Conservation (phyloP, 164 flowering plant genomes). For the Annona squamosa region DNA sequence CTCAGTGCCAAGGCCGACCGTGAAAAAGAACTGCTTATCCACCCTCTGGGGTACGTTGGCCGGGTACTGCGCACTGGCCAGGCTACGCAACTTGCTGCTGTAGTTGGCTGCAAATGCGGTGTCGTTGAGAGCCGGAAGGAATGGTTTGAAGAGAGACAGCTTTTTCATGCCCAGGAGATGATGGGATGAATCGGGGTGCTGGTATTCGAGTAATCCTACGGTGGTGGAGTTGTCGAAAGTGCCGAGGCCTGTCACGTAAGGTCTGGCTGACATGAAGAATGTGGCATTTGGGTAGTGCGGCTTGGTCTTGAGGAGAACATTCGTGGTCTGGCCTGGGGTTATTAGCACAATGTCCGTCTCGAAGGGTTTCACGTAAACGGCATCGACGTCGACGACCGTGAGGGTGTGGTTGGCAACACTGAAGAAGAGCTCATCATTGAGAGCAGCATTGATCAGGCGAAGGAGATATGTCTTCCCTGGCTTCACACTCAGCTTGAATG, state of each 20-base stretch:
- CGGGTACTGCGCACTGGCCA: slow-evolving; percentile 40
- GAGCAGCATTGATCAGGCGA: slow-evolving; percentile 72
- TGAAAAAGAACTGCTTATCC: slow-evolving; percentile 47
- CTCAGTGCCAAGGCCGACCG: slow-evolving; percentile 47
- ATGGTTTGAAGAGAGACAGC: slow-evolving; percentile 32
- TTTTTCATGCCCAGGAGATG: slow-evolving; percentile 12
- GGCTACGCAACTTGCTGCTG: slow-evolving; percentile 34
- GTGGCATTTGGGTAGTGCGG: slow-evolving; percentile 33
- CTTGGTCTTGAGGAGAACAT: slow-evolving; percentile 59
- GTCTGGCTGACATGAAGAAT: slow-evolving; percentile 55
- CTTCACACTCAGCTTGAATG: slow-evolving; percentile 60
- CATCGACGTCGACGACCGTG: slow-evolving; percentile 64
- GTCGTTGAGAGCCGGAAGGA: slow-evolving; percentile 47
- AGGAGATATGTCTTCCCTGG: slow-evolving; percentile 69
- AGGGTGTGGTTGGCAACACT: slow-evolving; percentile 63
- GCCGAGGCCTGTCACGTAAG: slow-evolving; percentile 52
- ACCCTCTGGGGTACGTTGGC: slow-evolving; percentile 51
- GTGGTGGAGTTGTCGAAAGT: slow-evolving; percentile 62
- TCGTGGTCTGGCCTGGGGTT: slow-evolving; percentile 75
- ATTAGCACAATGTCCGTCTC: slow-evolving; percentile 39
- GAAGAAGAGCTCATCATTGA: slow-evolving; percentile 76
- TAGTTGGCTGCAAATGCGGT: slow-evolving; percentile 39
- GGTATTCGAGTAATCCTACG: slow-evolving; percentile 44
- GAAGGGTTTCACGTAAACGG: slow-evolving; percentile 66
- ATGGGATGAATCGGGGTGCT: slow-evolving; percentile 4